phyloP scores from a whole-genome alignment of 2,329 filamentous ascomycete genomes.

The Xylaria sp. region DNA sequence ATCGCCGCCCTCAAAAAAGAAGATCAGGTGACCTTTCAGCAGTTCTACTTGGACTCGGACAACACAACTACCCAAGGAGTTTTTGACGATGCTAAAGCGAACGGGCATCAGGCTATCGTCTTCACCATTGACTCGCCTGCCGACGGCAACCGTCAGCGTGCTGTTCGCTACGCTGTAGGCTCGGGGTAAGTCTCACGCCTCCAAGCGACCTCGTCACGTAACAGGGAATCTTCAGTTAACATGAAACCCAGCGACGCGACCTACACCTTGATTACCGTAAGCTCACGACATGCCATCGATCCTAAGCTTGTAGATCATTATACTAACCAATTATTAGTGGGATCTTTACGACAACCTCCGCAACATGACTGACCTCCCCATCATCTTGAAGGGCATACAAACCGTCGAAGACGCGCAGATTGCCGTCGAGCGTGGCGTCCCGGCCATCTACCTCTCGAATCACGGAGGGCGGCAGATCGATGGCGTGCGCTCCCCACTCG shows the following conservation, averaged over 20 bases:
- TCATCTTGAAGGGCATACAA: conserved; percentile 41
- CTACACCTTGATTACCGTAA: conserved; percentile 8
- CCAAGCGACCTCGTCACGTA: background rate
- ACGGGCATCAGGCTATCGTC: conserved; percentile 35
- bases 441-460: conserved; percentile 44
- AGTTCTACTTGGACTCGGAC: conserved; percentile 37
- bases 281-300: background rate
- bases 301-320: background rate
- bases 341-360: conserved; percentile 10
- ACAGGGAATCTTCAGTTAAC: background rate
- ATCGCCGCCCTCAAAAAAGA: conserved; percentile 33
- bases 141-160: conserved; percentile 34
- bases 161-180: conserved; percentile 33
- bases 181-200: conserved; percentile 27
- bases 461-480: conserved; percentile 46
- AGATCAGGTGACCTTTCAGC: conserved; percentile 38
- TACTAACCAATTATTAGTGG: conserved; percentile 16
- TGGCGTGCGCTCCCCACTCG: conserved; percentile 38
- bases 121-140: conserved; percentile 38
- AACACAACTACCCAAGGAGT: conserved; percentile 31
- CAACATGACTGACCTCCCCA: conserved; percentile 1
- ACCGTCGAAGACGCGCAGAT: conserved; percentile 42
- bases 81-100: conserved; percentile 30
- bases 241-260: background rate
- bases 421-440: conserved; percentile 37